phyloP scores from a whole-genome alignment of 352 stramenopile species.

The Plasmopara viticola region DNA sequence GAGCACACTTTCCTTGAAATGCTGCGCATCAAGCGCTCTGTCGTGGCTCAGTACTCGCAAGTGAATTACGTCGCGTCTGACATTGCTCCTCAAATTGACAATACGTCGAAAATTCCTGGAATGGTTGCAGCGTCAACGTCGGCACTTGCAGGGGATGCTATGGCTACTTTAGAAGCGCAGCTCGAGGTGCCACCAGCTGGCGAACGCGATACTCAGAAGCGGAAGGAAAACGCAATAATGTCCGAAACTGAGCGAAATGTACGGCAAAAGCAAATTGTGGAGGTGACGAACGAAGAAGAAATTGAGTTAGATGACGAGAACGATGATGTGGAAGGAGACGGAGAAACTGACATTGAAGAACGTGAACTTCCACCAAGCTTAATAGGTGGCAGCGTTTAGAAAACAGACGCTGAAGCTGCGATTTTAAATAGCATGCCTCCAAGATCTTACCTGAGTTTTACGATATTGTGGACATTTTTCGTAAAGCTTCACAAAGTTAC shows the following conservation, averaged over 20 bases:
- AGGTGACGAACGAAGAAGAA: slow-evolving; percentile 84
- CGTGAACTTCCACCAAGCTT: neutral
- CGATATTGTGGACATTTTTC: too few species aligned
- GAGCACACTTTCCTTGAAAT: slow-evolving; percentile 99
- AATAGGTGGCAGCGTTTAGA: neutral
- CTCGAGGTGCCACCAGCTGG: slow-evolving; percentile 37
- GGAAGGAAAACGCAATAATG: slow-evolving; percentile 45
- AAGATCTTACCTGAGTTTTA: too few species aligned
- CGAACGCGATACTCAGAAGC: slow-evolving; percentile 39
- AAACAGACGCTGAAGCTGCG: neutral
- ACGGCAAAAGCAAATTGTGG: slow-evolving; percentile 73
- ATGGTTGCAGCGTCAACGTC: slow-evolving; percentile 52
- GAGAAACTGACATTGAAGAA: slow-evolving; percentile 45
- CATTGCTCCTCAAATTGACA: slow-evolving; percentile 44
- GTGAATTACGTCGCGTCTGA: slow-evolving; percentile 96
- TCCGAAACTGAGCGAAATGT: slow-evolving; percentile 65
- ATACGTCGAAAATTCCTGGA: slow-evolving; percentile 25
- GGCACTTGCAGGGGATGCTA: slow-evolving; percentile 62
- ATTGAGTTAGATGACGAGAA: slow-evolving; percentile 91
- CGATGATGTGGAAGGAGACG: slow-evolving; percentile 35
- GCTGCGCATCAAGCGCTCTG: slow-evolving; percentile 96
- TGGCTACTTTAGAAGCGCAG: slow-evolving; percentile 81
- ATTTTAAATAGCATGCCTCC: too few species aligned
- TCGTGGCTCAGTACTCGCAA: slow-evolving; percentile 93
- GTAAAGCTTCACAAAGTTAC: too few species aligned